Percentiles rank a stretch among this genome's conserved stretches.
phyloP scores from a whole-genome alignment of 2,329 filamentous ascomycete genomes.

The Nigrospora sphaerica region DNA sequence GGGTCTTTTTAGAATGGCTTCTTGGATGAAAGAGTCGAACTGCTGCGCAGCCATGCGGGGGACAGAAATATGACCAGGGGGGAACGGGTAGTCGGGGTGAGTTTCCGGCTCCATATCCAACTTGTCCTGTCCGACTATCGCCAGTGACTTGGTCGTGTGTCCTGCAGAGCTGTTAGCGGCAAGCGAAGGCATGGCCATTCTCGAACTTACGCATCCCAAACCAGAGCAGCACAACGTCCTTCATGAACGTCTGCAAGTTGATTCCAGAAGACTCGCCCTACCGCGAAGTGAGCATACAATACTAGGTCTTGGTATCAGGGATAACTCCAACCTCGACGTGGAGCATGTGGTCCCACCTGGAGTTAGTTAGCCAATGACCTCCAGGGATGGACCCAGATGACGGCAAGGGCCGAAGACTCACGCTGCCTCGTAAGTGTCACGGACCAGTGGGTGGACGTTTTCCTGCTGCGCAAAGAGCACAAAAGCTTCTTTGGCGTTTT shows the following conservation, averaged over 20 bases:
- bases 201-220: conserved; percentile 36
- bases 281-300: conserved; percentile 7
- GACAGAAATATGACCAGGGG: conserved; percentile 22
- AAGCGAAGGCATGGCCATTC: not conserved
- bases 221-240: conserved; percentile 35
- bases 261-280: conserved; percentile 17
- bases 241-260: conserved; percentile 24
- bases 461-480: conserved; percentile 17
- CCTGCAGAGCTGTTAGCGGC: conserved; percentile 20
- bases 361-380: not conserved
- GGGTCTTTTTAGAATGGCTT: conserved; percentile 10
- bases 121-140: conserved; percentile 30
- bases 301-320: conserved; percentile 12
- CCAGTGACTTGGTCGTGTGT: conserved; percentile 36
- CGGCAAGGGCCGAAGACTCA: conserved; percentile 9
- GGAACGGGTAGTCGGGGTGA: conserved; percentile 29
- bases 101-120: conserved; percentile 30
- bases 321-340: not conserved
- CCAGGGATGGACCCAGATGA: not conserved
- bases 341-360: conserved; percentile 7
- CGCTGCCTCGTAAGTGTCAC: conserved; percentile 20
- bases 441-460: conserved; percentile 22
- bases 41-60: conserved; percentile 23
- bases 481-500: conserved; percentile 21
- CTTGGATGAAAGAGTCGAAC: conserved; percentile 20